phyloP scores from a whole-genome alignment of 1,284 basidiomycete genomes.

The Phellopilus nigrolimitatus region DNA sequence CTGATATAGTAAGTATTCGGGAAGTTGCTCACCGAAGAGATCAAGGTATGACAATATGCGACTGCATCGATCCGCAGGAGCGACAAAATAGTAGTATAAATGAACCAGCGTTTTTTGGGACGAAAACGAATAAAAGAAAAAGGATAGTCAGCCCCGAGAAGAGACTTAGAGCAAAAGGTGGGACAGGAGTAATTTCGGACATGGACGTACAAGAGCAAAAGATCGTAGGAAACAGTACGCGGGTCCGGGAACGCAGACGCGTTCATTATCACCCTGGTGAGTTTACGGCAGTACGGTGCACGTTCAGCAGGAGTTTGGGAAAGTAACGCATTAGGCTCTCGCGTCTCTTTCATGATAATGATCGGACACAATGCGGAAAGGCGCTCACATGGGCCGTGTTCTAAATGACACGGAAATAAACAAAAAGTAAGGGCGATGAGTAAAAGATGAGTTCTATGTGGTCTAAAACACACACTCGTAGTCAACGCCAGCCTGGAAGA shows the following conservation, averaged over 20 bases:
- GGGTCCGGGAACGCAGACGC: constrained; percentile 81
- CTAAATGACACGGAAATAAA: constrained; percentile 41
- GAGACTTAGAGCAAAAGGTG: no score
- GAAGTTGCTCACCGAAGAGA: constrained; percentile 73
- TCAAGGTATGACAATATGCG: constrained; percentile 72
- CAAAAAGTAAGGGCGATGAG: constrained; percentile 7
- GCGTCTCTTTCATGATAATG: neutral
- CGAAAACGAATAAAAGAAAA: constrained; percentile 10
- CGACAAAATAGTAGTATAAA: neutral
- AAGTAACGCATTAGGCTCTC: neutral
- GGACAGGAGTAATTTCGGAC: no score
- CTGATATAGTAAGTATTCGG: constrained; percentile 1
- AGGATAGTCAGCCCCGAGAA: no score
- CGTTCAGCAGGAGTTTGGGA: neutral
- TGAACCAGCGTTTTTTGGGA: neutral
- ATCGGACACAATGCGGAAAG: neutral
- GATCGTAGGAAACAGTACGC: constrained; percentile 69
- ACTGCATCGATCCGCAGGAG: constrained; percentile 32
- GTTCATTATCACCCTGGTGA: constrained; percentile 71
- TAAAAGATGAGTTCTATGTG: constrained; percentile 2
- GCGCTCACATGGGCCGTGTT: constrained; percentile 76
- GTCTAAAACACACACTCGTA: constrained; percentile 55
- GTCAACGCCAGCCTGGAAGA: constrained; percentile 85
- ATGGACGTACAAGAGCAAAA: constrained; percentile 60
- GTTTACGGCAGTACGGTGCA: no score